Percentiles rank a stretch among this genome's conserved stretches.
Conservation (phyloP, 257 asterid genomes). For the Plectranthus barbatus region DNA sequence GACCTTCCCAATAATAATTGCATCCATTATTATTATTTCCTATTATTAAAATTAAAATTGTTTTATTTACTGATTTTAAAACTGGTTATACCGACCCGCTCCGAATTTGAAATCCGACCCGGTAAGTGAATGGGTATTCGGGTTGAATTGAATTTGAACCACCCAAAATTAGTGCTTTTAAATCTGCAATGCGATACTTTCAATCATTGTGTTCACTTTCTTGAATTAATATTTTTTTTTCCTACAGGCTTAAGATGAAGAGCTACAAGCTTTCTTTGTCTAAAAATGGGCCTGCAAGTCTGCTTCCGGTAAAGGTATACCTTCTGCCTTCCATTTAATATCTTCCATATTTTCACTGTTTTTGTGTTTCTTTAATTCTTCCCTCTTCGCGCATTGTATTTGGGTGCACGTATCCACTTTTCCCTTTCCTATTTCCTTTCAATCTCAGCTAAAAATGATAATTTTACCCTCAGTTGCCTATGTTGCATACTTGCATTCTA, state of each 20-base stretch:
- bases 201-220: background rate
- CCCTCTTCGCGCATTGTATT: constrained; percentile 12
- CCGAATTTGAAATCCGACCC: no score
- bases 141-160: no score
- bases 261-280: constrained; percentile 25
- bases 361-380: constrained; percentile 29
- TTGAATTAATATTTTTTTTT: background rate
- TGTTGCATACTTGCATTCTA: background rate
- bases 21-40: no score
- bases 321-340: constrained; percentile 29
- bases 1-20: no score
- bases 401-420: background rate
- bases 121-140: no score
- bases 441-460: no score
- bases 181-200: no score
- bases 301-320: constrained; percentile 37
- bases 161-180: no score
- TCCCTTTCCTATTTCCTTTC: background rate
- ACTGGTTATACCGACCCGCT: no score
- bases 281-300: constrained; percentile 35
- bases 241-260: constrained; percentile 15
- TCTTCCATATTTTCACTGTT: constrained; percentile 62
- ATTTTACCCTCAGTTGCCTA: no score
- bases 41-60: no score
- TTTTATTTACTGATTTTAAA: no score